These are phyloP conservation scores for Chlorella sp. DNA, from an alignment of 139 green algal genomes.

Conservation along the genomic window DNA sequence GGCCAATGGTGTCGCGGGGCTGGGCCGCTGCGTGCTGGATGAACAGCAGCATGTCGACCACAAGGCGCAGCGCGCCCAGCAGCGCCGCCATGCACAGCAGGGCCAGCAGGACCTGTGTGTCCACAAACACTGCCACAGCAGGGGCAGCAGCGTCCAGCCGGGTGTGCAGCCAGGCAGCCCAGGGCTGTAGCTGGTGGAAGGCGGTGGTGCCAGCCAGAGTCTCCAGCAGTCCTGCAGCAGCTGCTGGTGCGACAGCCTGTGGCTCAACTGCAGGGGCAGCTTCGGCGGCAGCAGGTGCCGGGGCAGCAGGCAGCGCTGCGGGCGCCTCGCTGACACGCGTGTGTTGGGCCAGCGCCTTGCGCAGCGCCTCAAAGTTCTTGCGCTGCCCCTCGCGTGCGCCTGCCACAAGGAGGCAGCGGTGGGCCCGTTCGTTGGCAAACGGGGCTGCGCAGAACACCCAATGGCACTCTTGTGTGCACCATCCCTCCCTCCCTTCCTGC, in stretches of 20 bases:
- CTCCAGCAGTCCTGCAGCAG: not conserved
- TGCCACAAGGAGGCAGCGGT: too few relatives aligned
- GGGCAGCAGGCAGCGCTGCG: not conserved
- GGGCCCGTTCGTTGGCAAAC: too few relatives aligned
- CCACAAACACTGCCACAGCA: not conserved
- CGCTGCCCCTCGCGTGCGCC: too few relatives aligned
- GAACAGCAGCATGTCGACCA: conserved; percentile 39
- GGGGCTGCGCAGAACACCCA: too few relatives aligned
- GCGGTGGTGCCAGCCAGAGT: not conserved
- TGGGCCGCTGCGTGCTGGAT: conserved; percentile 14
- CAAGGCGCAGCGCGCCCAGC: conserved; percentile 28
- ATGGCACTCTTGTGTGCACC: too few relatives aligned
- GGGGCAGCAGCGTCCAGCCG: not conserved
- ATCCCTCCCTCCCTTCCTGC: too few relatives aligned
- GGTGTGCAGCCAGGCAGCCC: conserved; percentile 38
- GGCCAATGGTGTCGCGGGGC: conserved; percentile 35
- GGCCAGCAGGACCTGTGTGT: conserved; percentile 2
- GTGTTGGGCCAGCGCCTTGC: too few relatives aligned
- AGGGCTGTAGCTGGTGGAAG: conserved; percentile 19
- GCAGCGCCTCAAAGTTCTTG: too few relatives aligned
- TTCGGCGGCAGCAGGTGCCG: not conserved
- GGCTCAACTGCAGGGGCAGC: not conserved
- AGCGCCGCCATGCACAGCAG: conserved; percentile 8
- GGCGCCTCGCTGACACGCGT: too few relatives aligned
- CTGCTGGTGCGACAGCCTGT: not conserved